Evolutionary conservation across 169 alveolate species (phyloP), one percentile per base, ranked within the genome.

Genomic region (Plasmodium vivax): DNA sequence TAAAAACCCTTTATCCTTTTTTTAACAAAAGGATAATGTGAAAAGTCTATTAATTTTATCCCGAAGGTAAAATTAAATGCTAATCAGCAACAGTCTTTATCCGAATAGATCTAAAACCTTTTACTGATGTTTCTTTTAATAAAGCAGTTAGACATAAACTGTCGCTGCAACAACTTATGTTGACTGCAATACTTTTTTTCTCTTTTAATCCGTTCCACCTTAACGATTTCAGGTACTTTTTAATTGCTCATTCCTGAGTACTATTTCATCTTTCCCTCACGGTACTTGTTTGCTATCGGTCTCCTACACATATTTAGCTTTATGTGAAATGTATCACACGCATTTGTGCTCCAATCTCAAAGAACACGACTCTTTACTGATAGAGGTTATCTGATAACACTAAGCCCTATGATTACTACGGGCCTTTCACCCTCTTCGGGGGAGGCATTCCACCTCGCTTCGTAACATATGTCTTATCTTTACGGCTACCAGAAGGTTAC

Each of bases 191-290:
- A 98, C 98, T 98, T 97, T 97, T 98, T 98, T 96, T 97, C 93
- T 43, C 19, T 72, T 36, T 43, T 41, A 41, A 71, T 72, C 83
- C 84, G 68, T 84, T 71, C 72, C 84, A 73, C 10, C 83, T 74
- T 84, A 45, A 74, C 83, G 83, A 71, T 71, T 84, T 74, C 51
- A 84, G 84, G 83, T 84, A 71, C 93, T 83, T 19, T 84, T 84
- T 45, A 84, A 68, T 71, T 19, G 79, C 98, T 97, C 98, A 97
- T 97, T 96, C 96, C 98, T 96, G 97, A 96, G 98, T 96, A 92
- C 98, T 98, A 90, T 98, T 97, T 98, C 99, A 97, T 97, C 98
- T 97, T 98, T 98, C 99, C 98, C 97, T 98, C 98, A 97, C 98
- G 97, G 99, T 98, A 97, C 98, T 98, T 98, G 98, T 97, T 94